Percentiles rank a stretch among this genome's conserved stretches.
Evolutionary conservation across 495 filamentous ascomycete species (phyloP).

Genomic region (Collariella sp.): DNA sequence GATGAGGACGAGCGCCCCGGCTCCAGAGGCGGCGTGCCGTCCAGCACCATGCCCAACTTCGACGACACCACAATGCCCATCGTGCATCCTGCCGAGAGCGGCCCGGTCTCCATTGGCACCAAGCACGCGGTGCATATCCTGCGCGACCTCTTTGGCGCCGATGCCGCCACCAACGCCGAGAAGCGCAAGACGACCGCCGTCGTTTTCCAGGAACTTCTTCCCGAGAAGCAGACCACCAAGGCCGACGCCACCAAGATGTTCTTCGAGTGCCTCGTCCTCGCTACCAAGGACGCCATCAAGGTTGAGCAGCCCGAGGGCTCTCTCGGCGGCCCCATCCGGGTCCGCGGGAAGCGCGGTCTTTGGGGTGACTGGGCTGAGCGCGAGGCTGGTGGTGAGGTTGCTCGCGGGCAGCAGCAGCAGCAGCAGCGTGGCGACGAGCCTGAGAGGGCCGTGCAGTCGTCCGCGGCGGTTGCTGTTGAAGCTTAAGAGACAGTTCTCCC

Average conservation of each 20-base stretch:
- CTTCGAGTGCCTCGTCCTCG: slow-evolving; percentile 89
- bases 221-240: slow-evolving; percentile 65
- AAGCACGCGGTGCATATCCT: slow-evolving; percentile 94
- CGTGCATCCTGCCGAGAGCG: slow-evolving; percentile 68
- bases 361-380: slow-evolving; percentile 96
- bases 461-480: slow-evolving; percentile 21
- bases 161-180: slow-evolving; percentile 49
- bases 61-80: slow-evolving; percentile 70
- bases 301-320: slow-evolving; percentile 76
- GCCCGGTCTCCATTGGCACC: slow-evolving; percentile 78
- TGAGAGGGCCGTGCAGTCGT: slow-evolving; percentile 26
- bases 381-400: slow-evolving; percentile 54
- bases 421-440: slow-evolving; percentile 24
- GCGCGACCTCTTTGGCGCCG: slow-evolving; percentile 70
- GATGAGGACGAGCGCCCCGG: slow-evolving; percentile 45
- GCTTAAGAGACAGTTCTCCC: slow-evolving; percentile 10
- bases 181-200: slow-evolving; percentile 69
- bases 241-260: slow-evolving; percentile 98
- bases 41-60: slow-evolving; percentile 45
- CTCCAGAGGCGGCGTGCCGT: slow-evolving; percentile 20
- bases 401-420: slow-evolving; percentile 33
- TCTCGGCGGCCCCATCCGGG: slow-evolving; percentile 67
- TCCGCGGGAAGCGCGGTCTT: slow-evolving; percentile 79
- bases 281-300: slow-evolving; percentile 95
- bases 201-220: slow-evolving; percentile 85